Percentiles rank a stretch among this genome's conserved stretches.
Conservation (phyloP, 1,284 basidiomycete genomes). For the Exobasidium cylindrosporum region DNA sequence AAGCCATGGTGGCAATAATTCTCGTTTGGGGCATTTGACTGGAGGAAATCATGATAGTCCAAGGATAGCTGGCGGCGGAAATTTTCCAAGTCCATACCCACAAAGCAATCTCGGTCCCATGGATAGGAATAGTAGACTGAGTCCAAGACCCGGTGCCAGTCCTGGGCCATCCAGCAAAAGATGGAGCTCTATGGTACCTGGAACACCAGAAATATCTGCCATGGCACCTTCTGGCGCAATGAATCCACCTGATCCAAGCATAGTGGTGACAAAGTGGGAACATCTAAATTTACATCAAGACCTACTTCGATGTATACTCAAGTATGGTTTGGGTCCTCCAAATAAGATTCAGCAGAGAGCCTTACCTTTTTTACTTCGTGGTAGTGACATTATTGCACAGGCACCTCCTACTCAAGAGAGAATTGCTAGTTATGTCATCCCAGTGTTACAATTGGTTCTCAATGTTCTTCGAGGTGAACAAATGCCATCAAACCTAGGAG, state of each 20-base stretch:
- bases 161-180: constrained; percentile 12
- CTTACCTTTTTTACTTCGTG: constrained; percentile 86
- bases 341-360: constrained; percentile 98
- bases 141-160: constrained; percentile 13
- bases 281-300: constrained; percentile 82
- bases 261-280: constrained; percentile 91
- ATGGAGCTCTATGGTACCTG: constrained; percentile 8
- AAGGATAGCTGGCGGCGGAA: constrained; percentile 24
- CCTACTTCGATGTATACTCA: constrained; percentile 79
- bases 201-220: constrained; percentile 8
- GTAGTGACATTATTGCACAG: constrained; percentile 94
- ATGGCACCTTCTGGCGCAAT: constrained; percentile 7
- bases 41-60: constrained; percentile 5
- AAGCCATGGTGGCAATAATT: background rate
- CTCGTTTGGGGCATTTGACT: background rate
- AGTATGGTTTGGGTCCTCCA: constrained; percentile 94
- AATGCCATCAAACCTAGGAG: constrained; percentile 58
- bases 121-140: constrained; percentile 14
- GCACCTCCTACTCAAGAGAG: constrained; percentile 97
- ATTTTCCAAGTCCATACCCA: constrained; percentile 11
- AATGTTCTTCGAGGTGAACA: constrained; percentile 31
- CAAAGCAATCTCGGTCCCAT: background rate
- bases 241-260: constrained; percentile 60
- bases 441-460: constrained; percentile 41
- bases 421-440: constrained; percentile 77